A percentile compares a stretch with the other conserved stretches of the same genome.
Evolutionary conservation across 140 eudicot species (phyloP).

Genomic region (Anethum foeniculum): DNA sequence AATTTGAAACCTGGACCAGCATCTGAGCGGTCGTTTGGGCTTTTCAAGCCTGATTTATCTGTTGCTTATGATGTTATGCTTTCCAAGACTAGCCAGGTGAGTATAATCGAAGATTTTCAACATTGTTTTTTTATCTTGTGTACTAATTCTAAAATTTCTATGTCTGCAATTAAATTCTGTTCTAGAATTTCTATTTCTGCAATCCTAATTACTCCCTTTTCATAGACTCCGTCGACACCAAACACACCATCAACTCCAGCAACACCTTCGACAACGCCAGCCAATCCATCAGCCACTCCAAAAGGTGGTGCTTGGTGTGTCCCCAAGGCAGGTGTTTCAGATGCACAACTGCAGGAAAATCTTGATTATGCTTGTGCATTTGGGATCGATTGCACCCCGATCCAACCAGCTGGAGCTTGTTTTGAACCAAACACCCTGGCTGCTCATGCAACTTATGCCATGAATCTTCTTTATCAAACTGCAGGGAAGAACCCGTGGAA

Average conservation of each 20-base stretch:
- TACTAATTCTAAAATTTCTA: no score
- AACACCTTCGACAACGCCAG: conserved; percentile 11
- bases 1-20: conserved; percentile 59
- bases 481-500: conserved; percentile 33
- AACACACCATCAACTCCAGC: conserved; percentile 6
- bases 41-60: conserved; percentile 64
- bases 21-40: conserved; percentile 71
- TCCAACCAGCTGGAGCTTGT: conserved; percentile 52
- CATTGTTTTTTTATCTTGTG: neutral
- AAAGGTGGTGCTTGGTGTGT: conserved; percentile 37
- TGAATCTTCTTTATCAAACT: conserved; percentile 44
- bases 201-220: neutral
- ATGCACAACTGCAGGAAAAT: conserved; percentile 35
- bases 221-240: conserved; percentile 25
- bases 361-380: conserved; percentile 40
- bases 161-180: no score
- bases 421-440: conserved; percentile 37
- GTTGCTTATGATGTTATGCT: conserved; percentile 57
- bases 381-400: conserved; percentile 39
- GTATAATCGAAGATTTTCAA: neutral
- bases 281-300: conserved; percentile 22
- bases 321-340: conserved; percentile 40
- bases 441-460: conserved; percentile 48
- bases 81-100: conserved; percentile 52
- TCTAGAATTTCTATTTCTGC: no score